phyloP scores from a whole-genome alignment of 768 basidiomycete species.

The Agaricus blazei region DNA sequence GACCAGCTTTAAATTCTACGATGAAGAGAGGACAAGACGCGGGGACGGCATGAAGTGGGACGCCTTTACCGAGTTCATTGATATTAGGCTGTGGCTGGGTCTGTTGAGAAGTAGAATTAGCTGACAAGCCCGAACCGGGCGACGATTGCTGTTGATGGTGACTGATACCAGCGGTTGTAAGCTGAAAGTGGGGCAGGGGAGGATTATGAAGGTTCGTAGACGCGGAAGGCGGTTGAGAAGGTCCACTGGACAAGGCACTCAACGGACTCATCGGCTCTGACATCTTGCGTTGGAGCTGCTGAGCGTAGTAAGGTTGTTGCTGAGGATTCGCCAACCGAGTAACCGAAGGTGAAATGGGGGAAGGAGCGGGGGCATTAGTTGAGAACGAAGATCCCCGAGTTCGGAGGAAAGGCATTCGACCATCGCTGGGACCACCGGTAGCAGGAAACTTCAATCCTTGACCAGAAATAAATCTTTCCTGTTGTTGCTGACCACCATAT shows the following conservation, averaged over 20 bases:
- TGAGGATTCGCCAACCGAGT: slow-evolving; percentile 35
- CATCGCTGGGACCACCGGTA: slow-evolving; percentile 14
- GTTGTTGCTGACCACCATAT: slow-evolving; percentile 24
- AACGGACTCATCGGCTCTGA: slow-evolving; percentile 24
- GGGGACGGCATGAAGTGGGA: slow-evolving; percentile 81
- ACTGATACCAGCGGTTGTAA: not conserved
- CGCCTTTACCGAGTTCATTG: slow-evolving; percentile 79
- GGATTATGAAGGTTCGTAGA: slow-evolving; percentile 4
- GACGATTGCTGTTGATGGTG: slow-evolving; percentile 9
- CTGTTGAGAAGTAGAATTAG: not conserved
- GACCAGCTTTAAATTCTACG: slow-evolving; percentile 95
- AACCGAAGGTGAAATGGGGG: slow-evolving; percentile 52
- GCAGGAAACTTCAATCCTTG: slow-evolving; percentile 57
- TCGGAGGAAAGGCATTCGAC: slow-evolving; percentile 7
- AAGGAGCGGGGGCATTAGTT: slow-evolving; percentile 16
- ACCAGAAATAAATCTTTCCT: slow-evolving; percentile 59
- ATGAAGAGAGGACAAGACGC: slow-evolving; percentile 88
- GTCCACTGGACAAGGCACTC: not conserved
- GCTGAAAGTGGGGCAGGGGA: slow-evolving; percentile 2
- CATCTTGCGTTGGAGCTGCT: slow-evolving; percentile 34
- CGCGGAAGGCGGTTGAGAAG: slow-evolving; percentile 18
- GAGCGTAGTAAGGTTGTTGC: slow-evolving; percentile 40
- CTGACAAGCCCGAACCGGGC: not conserved
- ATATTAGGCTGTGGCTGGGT: slow-evolving; percentile 21
- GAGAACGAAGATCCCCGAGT: slow-evolving; percentile 14